Evolutionary conservation across 179 eudicot species (phyloP).

Genomic region (Spergularia azorica): DNA sequence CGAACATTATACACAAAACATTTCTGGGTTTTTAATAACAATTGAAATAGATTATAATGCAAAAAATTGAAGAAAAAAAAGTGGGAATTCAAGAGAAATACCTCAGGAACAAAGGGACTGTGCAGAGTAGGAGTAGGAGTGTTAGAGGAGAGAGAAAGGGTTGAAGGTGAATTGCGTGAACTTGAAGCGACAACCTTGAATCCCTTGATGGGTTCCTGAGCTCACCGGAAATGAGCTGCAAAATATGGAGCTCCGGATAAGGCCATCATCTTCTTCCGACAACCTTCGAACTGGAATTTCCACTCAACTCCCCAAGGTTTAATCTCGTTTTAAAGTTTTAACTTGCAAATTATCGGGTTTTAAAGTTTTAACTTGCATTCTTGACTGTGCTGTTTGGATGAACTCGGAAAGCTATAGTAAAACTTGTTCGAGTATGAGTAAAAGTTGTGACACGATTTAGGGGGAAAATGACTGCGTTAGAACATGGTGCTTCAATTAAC

Average conservation of each 20-base stretch:
- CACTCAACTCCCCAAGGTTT: too few relatives aligned
- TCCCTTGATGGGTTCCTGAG: conserved; percentile 17
- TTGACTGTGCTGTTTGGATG: too few relatives aligned
- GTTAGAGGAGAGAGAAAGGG: conserved; percentile 19
- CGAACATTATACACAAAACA: not conserved
- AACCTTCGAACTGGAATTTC: too few relatives aligned
- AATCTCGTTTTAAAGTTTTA: too few relatives aligned
- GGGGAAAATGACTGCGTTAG: too few relatives aligned
- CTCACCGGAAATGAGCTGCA: conserved; percentile 11
- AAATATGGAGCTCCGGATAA: conserved; percentile 23
- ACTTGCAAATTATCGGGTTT: too few relatives aligned
- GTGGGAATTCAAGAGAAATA: conserved; percentile 3
- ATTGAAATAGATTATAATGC: not conserved
- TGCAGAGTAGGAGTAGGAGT: conserved; percentile 15
- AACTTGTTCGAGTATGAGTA: too few relatives aligned
- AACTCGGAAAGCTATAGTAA: too few relatives aligned
- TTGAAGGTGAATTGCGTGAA: conserved; percentile 22
- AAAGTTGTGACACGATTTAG: too few relatives aligned
- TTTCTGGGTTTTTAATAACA: conserved; percentile 3
- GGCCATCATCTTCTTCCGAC: conserved; percentile 28
- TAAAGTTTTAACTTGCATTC: too few relatives aligned
- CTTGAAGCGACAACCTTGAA: conserved; percentile 18
- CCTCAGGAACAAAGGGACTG: conserved; percentile 47
- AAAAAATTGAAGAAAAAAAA: not conserved
- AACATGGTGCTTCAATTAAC: too few relatives aligned